Percentiles rank a stretch among this genome's conserved stretches.
These are phyloP conservation scores for Fusarium devonianum DNA, from an alignment of 2,329 filamentous ascomycete genomes.

Conservation along the genomic window DNA sequence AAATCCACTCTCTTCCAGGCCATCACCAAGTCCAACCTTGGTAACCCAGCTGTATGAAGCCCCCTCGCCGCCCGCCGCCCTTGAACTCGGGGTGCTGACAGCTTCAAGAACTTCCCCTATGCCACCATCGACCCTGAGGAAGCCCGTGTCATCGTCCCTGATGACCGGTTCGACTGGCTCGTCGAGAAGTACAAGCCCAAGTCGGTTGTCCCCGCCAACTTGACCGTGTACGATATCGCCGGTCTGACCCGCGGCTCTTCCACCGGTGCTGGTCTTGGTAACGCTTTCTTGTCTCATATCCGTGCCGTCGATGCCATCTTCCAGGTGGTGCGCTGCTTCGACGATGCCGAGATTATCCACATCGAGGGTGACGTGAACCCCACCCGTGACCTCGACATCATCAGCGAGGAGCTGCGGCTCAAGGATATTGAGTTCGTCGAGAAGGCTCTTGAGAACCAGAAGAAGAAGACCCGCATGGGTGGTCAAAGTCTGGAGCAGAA, in stretches of 20 bases:
- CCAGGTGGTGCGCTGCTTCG: conserved; percentile 95
- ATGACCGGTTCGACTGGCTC: conserved; percentile 95
- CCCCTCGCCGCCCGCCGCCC: conserved; percentile 43
- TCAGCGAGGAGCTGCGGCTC: conserved; percentile 92
- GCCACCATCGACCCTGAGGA: conserved; percentile 99
- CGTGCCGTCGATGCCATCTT: conserved; percentile 98
- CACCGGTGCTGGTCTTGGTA: conserved; percentile 95
- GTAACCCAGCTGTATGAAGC: conserved; percentile 87
- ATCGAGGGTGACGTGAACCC: conserved; percentile 99
- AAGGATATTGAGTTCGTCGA: conserved; percentile 99
- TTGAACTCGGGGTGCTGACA: conserved; percentile 51
- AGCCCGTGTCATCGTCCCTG: conserved; percentile 94
- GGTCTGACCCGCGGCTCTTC: conserved; percentile 95
- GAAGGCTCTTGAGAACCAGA: conserved; percentile 89
- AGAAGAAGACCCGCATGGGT: conserved; percentile 94
- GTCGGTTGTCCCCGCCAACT: conserved; percentile 93
- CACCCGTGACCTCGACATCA: conserved; percentile 91
- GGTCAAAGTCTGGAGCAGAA: conserved; percentile 97
- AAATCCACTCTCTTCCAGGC: conserved; percentile 99
- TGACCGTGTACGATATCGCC: conserved; percentile 98
- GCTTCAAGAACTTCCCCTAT: conserved; percentile 89
- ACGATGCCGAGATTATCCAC: conserved; percentile 99
- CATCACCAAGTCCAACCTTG: conserved; percentile 96
- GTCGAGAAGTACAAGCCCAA: conserved; percentile 97
- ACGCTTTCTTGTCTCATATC: conserved; percentile 98